Evolutionary conservation across 768 basidiomycete species (phyloP).

Genomic region (Fomitopsis serialis): DNA sequence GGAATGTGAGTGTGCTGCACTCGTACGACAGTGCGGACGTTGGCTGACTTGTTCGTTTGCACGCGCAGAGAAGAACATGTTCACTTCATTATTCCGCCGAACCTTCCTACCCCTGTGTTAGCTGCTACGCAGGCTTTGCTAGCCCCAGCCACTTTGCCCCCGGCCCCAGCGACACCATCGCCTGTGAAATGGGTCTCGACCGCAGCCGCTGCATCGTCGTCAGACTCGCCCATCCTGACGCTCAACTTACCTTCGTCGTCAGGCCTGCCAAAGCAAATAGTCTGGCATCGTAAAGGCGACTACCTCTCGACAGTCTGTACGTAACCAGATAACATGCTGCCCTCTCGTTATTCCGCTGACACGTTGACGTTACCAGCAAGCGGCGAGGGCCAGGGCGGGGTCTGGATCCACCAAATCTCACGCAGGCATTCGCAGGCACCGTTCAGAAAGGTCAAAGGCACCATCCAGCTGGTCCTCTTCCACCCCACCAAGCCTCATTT

Average conservation of each 20-base stretch:
- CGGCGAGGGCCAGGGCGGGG: slow-evolving; percentile 69
- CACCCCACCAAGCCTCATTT: slow-evolving; percentile 94
- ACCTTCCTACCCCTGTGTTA: slow-evolving; percentile 54
- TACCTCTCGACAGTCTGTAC: slow-evolving; percentile 93
- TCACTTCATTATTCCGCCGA: slow-evolving; percentile 76
- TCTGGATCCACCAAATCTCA: slow-evolving; percentile 95
- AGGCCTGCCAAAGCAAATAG: slow-evolving; percentile 70
- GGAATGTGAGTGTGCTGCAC: slow-evolving; percentile 54
- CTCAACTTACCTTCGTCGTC: slow-evolving; percentile 59
- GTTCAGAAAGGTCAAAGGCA: slow-evolving; percentile 92
- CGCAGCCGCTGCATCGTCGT: slow-evolving; percentile 38
- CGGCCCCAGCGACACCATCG: slow-evolving; percentile 49
- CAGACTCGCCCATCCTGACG: slow-evolving; percentile 54
- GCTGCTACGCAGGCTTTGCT: slow-evolving; percentile 57
- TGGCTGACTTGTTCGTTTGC: slow-evolving; percentile 1
- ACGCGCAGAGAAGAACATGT: slow-evolving; percentile 70
- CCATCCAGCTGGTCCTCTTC: slow-evolving; percentile 88
- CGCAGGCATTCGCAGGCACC: slow-evolving; percentile 96
- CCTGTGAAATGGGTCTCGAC: slow-evolving; percentile 65
- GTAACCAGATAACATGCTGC: slow-evolving; percentile 28
- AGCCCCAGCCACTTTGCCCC: slow-evolving; percentile 60
- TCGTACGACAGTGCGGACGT: not conserved
- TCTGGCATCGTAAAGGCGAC: slow-evolving; percentile 94
- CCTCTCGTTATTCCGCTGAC: not conserved
- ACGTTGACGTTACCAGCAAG: slow-evolving; percentile 36